These are phyloP conservation scores for Wolfiporia cocos DNA, from an alignment of 1,284 basidiomycete species.

Conservation along the genomic window DNA sequence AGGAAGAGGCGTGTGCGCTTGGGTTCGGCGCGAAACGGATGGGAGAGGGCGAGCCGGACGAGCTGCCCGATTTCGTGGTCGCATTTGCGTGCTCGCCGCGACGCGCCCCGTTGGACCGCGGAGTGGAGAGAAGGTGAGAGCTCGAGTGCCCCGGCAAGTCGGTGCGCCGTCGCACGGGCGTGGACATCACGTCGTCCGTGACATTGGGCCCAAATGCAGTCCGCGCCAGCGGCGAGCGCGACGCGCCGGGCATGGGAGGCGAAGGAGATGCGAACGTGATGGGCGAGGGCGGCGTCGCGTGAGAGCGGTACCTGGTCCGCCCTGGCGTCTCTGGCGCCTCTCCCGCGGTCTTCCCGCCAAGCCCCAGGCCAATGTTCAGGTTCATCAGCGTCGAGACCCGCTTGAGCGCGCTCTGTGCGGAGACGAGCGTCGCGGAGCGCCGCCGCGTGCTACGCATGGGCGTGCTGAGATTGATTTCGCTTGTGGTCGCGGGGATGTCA, in stretches of 20 bases:
- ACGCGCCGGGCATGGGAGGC: not conserved
- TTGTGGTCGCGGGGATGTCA: conserved; percentile 1
- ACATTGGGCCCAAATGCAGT: not conserved
- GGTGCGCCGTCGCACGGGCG: not conserved
- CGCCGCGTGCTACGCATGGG: conserved; percentile 1
- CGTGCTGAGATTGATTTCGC: conserved; percentile 6
- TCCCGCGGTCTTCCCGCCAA: too few relatives aligned
- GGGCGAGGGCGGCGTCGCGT: not conserved
- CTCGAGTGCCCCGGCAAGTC: too few relatives aligned
- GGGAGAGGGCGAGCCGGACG: too few relatives aligned
- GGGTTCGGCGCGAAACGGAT: not conserved
- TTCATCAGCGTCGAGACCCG: conserved; percentile 2
- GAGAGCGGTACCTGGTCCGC: not conserved
- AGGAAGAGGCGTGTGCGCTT: too few relatives aligned
- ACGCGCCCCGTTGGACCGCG: not conserved
- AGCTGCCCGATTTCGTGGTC: not conserved
- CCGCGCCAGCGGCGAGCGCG: too few relatives aligned
- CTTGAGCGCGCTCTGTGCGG: conserved; percentile 1
- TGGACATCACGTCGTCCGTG: not conserved
- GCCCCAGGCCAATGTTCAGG: too few relatives aligned
- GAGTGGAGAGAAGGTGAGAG: not conserved
- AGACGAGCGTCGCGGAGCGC: conserved; percentile 5
- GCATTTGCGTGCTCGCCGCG: not conserved
- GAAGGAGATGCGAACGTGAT: conserved; percentile 1
- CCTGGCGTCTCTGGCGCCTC: not conserved